These are phyloP conservation scores for Arctostaphylos glauca DNA, from an alignment of 148 eudicot genomes.

Conservation along the genomic window DNA sequence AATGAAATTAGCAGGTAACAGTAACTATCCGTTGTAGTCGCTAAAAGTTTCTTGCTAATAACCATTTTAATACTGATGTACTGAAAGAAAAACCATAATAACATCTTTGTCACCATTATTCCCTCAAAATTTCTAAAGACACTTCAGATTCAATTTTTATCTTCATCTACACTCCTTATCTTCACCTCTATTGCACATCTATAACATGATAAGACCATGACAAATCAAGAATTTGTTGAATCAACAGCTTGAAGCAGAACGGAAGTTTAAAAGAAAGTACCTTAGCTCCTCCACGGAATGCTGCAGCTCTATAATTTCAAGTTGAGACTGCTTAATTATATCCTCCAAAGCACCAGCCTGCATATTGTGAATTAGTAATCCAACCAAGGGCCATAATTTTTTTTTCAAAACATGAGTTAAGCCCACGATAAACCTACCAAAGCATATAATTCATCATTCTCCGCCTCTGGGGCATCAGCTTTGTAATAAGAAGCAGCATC, in stretches of 20 bases:
- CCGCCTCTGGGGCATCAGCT: constrained; percentile 42
- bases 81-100: neutral
- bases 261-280: constrained; percentile 35
- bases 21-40: neutral
- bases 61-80: too few species aligned
- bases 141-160: too few species aligned
- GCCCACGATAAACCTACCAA: constrained; percentile 48
- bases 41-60: neutral
- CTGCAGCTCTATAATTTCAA: constrained; percentile 87
- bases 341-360: constrained; percentile 97
- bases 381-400: constrained; percentile 15
- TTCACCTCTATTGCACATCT: neutral
- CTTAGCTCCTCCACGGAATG: constrained; percentile 86
- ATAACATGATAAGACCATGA: neutral
- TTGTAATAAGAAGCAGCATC: constrained; percentile 27
- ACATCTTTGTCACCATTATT: neutral
- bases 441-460: constrained; percentile 84
- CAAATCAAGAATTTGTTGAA: neutral
- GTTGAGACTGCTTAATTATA: constrained; percentile 82
- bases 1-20: neutral
- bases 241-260: neutral
- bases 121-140: too few species aligned
- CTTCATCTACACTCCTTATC: neutral
- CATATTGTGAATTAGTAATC: constrained; percentile 17
- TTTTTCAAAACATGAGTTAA: neutral